phyloP scores from a whole-genome alignment of 2,329 filamentous ascomycete genomes.

The Cucurbitaria berberidis region DNA sequence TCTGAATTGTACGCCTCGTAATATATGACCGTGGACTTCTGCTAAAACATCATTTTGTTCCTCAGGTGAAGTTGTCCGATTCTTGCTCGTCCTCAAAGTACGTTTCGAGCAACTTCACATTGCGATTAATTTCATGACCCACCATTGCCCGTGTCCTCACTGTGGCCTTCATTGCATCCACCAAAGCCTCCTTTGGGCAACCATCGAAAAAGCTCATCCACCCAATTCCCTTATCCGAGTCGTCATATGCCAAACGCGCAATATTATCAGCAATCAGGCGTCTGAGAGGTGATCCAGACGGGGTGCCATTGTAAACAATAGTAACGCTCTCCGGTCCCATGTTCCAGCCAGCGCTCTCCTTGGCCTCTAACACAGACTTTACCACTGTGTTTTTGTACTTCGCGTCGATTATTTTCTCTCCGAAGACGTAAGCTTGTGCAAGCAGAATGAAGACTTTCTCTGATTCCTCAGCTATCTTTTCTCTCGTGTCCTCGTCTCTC shows the following conservation, averaged over 20 bases:
- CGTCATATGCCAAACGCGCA: not conserved
- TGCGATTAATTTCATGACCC: not conserved
- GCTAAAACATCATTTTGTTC: too few relatives aligned
- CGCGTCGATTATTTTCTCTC: slow-evolving; percentile 9
- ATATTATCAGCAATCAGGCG: not conserved
- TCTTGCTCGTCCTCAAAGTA: not conserved
- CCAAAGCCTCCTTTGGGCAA: not conserved
- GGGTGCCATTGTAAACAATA: not conserved
- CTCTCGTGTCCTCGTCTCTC: not conserved
- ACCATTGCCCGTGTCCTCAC: not conserved
- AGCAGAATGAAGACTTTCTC: not conserved
- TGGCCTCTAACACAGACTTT: not conserved
- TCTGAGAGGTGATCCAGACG: not conserved
- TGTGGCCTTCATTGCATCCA: not conserved
- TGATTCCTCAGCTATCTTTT: not conserved
- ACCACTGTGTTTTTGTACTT: slow-evolving; percentile 6
- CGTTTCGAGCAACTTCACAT: not conserved
- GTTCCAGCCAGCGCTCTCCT: not conserved
- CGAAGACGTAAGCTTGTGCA: slow-evolving; percentile 8
- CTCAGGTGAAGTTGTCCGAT: too few relatives aligned
- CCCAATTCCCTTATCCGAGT: not conserved
- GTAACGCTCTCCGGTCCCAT: not conserved
- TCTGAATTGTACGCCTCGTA: too few relatives aligned
- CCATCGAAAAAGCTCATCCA: not conserved
- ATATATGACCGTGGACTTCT: too few relatives aligned